Conservation (phyloP, 139 green algal genomes). For the Axilococcus clingmanii region DNA sequence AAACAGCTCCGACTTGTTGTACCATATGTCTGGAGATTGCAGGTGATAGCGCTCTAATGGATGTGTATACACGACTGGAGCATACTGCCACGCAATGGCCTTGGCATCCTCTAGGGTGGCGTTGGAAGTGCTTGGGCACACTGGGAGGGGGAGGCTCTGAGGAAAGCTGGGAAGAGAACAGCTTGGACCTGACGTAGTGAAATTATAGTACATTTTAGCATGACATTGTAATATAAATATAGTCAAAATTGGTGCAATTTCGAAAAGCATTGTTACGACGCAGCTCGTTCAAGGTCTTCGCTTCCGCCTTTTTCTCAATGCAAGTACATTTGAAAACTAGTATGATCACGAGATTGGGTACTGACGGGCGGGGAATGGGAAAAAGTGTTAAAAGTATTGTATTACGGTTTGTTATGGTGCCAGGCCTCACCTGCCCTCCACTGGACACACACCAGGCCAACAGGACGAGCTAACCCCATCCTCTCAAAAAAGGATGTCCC, state of each 20-base stretch:
- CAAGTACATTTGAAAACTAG: too few relatives aligned
- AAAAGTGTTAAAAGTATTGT: too few relatives aligned
- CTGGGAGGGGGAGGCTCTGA: neutral
- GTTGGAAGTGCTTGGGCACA: slow-evolving; percentile 1
- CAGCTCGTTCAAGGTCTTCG: too few relatives aligned
- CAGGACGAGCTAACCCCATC: too few relatives aligned
- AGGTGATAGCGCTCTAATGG: slow-evolving; percentile 14
- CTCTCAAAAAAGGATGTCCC: slow-evolving; percentile 73
- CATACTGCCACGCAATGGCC: slow-evolving; percentile 12
- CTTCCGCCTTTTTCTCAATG: too few relatives aligned
- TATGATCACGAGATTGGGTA: too few relatives aligned
- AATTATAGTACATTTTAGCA: neutral
- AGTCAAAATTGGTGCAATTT: too few relatives aligned
- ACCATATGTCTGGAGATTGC: slow-evolving; percentile 5
- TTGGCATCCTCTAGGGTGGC: slow-evolving; percentile 2
- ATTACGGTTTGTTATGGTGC: too few relatives aligned
- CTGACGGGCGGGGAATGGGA: too few relatives aligned
- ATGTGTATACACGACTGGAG: slow-evolving; percentile 13
- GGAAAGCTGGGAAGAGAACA: neutral
- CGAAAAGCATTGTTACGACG: too few relatives aligned
- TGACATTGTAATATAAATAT: neutral
- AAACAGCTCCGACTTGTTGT: neutral
- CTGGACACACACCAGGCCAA: too few relatives aligned
- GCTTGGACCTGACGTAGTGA: neutral
- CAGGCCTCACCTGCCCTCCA: too few relatives aligned